Evolutionary conservation across 192 early-diverging fungal species (phyloP).

Genomic region (Coemansia sp.): DNA sequence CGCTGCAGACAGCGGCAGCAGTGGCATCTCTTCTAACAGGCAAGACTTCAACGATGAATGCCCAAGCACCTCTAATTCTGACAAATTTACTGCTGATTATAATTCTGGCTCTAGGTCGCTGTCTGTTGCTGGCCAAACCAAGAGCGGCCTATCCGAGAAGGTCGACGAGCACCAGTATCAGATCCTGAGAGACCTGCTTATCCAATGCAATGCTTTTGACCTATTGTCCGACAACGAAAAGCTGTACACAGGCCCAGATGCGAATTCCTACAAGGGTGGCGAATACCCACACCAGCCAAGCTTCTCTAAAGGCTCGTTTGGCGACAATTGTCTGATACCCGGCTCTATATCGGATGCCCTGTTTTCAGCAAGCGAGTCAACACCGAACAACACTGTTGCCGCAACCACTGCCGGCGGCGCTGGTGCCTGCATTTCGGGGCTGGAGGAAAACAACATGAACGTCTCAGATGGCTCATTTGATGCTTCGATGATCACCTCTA

Average conservation of each 20-base stretch:
- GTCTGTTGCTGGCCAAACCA: background rate
- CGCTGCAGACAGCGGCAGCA: constrained; percentile 7
- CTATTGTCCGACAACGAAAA: constrained; percentile 10
- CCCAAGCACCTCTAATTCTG: background rate
- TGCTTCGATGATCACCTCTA: background rate
- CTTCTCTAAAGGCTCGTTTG: background rate
- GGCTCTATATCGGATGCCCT: background rate
- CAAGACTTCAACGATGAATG: background rate
- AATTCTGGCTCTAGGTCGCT: background rate
- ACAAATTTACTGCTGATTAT: background rate
- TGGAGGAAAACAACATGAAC: background rate
- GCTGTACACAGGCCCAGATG: background rate
- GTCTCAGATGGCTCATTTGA: background rate
- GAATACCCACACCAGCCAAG: background rate
- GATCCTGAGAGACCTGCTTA: constrained; percentile 34
- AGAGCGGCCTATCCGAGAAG: background rate
- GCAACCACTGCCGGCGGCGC: background rate
- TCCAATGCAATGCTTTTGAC: constrained; percentile 24
- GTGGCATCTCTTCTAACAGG: background rate
- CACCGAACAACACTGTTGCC: background rate
- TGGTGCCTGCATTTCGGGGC: background rate
- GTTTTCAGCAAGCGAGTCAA: background rate
- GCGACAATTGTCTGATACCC: background rate
- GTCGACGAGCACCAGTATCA: constrained; percentile 19
- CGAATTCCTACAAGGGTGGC: background rate